Conservation (phyloP, 768 basidiomycete species). For the Xanthoconium purpureum region DNA sequence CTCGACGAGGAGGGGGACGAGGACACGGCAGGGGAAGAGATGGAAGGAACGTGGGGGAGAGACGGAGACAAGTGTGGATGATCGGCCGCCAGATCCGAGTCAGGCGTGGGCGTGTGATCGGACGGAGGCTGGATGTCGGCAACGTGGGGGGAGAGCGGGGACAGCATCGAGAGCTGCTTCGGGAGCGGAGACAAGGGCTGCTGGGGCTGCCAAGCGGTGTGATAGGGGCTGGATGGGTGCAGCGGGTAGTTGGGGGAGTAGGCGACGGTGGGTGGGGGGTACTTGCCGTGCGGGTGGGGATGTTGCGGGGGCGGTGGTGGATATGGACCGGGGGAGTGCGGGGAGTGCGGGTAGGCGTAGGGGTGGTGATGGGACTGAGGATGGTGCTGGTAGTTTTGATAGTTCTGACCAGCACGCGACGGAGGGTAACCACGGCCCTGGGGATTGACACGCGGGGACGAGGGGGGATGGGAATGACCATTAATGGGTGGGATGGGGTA, state of each 20-base stretch:
- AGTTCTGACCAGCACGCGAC: constrained; percentile 37
- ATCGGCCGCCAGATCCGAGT: background rate
- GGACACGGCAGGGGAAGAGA: background rate
- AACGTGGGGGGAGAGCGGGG: constrained; percentile 14
- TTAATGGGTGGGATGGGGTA: constrained; percentile 38
- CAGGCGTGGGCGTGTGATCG: constrained; percentile 3
- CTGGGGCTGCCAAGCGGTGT: constrained; percentile 45
- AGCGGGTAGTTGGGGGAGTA: constrained; percentile 28
- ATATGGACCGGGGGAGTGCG: constrained; percentile 31
- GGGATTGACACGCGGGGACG: constrained; percentile 31
- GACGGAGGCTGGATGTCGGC: background rate
- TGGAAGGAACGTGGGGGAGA: background rate
- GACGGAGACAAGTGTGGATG: constrained; percentile 14
- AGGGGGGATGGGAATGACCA: constrained; percentile 4
- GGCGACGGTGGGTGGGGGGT: constrained; percentile 29
- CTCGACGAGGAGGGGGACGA: constrained; percentile 2
- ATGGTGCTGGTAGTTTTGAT: constrained; percentile 36
- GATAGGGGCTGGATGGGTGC: constrained; percentile 30
- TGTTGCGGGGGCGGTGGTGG: constrained; percentile 12
- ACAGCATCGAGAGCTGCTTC: constrained; percentile 58
- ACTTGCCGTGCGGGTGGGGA: constrained; percentile 31
- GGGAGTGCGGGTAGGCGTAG: constrained; percentile 29
- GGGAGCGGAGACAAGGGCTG: constrained; percentile 56
- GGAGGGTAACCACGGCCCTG: constrained; percentile 35
- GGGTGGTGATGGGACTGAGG: constrained; percentile 31